phyloP scores from a whole-genome alignment of 2,329 filamentous ascomycete genomes.

The Fusarium sp. region DNA sequence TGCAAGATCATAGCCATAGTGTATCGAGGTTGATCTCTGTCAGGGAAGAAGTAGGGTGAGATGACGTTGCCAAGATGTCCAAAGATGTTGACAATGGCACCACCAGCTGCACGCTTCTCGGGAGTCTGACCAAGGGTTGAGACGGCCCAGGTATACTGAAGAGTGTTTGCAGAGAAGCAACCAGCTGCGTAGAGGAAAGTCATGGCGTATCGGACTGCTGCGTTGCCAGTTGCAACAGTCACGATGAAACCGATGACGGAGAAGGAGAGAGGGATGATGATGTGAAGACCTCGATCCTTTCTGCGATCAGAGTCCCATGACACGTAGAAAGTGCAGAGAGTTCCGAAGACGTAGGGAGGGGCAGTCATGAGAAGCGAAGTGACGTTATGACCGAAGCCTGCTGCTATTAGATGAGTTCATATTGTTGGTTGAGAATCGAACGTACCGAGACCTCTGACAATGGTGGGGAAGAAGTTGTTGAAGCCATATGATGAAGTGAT shows the following conservation, averaged over 20 bases:
- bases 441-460: conserved; percentile 65
- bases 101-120: conserved; percentile 50
- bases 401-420: background rate
- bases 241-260: conserved; percentile 67
- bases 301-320: conserved; percentile 69
- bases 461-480: conserved; percentile 53
- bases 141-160: conserved; percentile 50
- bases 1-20: conserved; percentile 42
- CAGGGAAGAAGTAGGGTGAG: conserved; percentile 51
- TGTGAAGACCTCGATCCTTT: conserved; percentile 69
- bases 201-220: conserved; percentile 33
- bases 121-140: conserved; percentile 48
- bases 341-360: conserved; percentile 65
- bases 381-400: conserved; percentile 57
- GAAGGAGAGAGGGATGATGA: conserved; percentile 63
- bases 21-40: conserved; percentile 43
- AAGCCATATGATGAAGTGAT: conserved; percentile 44
- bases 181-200: conserved; percentile 37
- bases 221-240: conserved; percentile 61
- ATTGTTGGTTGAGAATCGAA: fast-evolving
- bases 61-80: conserved; percentile 52
- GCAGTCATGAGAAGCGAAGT: conserved; percentile 64
- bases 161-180: conserved; percentile 44
- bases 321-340: conserved; percentile 65
- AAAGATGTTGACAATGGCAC: conserved; percentile 50